A percentile compares a stretch with the other conserved stretches of the same genome.
Evolutionary conservation across 2,329 filamentous ascomycete genomes (phyloP).

Genomic region (Akanthomyces lecanii): DNA sequence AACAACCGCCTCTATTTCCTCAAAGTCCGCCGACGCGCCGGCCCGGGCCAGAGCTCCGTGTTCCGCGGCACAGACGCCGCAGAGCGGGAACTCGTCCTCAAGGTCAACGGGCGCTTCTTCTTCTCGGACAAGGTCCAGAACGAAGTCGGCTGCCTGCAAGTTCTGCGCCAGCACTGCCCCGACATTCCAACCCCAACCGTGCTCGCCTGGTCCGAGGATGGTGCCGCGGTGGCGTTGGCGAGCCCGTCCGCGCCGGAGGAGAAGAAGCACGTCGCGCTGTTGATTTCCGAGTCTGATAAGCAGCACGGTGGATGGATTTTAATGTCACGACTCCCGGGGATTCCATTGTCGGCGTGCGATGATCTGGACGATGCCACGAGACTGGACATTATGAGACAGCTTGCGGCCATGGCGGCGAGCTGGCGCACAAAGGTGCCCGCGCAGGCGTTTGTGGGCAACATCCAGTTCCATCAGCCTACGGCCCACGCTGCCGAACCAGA

Average conservation of each 20-base stretch:
- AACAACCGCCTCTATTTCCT: conserved; percentile 25
- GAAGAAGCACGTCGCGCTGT: neutral
- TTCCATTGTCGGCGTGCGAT: conserved; percentile 14
- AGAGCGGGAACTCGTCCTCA: conserved; percentile 20
- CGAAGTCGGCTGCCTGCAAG: conserved; percentile 22
- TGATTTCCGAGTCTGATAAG: neutral
- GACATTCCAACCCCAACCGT: conserved; percentile 20
- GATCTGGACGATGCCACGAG: conserved; percentile 17
- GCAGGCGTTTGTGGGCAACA: conserved; percentile 20
- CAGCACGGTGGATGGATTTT: conserved; percentile 23
- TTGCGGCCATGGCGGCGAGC: conserved; percentile 19
- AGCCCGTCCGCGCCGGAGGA: neutral
- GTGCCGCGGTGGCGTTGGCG: conserved; percentile 5
- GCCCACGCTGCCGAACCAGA: neutral
- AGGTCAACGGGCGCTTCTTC: conserved; percentile 24
- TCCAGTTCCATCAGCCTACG: conserved; percentile 2
- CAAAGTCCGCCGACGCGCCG: conserved; percentile 9
- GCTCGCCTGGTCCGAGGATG: conserved; percentile 23
- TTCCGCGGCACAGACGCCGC: neutral
- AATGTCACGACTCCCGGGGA: conserved; percentile 19
- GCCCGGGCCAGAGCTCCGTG: neutral
- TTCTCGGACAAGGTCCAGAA: conserved; percentile 23
- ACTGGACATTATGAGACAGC: conserved; percentile 18
- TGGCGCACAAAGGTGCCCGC: conserved; percentile 21
- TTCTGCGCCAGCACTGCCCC: conserved; percentile 21